phyloP scores from a whole-genome alignment of 129 eudicot genomes.

The Artemisia argyi region DNA sequence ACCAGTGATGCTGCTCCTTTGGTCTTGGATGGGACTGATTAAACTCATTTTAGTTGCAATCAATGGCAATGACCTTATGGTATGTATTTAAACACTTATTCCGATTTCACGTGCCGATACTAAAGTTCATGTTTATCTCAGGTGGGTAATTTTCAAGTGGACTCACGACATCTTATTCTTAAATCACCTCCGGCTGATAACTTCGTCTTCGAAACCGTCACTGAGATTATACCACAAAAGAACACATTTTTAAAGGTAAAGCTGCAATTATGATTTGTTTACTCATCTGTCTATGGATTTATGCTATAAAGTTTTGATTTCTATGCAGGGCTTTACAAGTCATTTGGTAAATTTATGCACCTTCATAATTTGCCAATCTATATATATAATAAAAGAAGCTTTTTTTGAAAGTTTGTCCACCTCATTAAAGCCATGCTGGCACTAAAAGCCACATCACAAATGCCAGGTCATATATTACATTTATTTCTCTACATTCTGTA shows the following conservation, averaged over 20 bases:
- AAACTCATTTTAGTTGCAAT: conserved; percentile 66
- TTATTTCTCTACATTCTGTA: no score
- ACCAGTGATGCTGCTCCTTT: conserved; percentile 67
- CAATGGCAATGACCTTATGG: conserved; percentile 66
- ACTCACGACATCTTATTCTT: conserved; percentile 65
- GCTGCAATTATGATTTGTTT: background rate
- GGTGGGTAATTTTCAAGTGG: conserved; percentile 66
- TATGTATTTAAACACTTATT: conserved; percentile 20
- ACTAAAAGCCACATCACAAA: no score
- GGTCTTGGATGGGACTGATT: conserved; percentile 77
- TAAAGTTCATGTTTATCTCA: conserved; percentile 24
- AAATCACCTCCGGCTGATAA: conserved; percentile 70
- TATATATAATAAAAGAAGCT: no score
- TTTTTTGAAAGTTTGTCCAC: no score
- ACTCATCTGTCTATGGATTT: background rate
- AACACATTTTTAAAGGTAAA: conserved; percentile 90
- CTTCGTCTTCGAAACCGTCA: conserved; percentile 69
- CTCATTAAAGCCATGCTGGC: no score
- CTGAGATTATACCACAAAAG: conserved; percentile 70
- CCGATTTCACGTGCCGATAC: background rate
- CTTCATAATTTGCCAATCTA: no score
- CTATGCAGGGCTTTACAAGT: conserved; percentile 89
- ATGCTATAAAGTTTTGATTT: conserved; percentile 5
- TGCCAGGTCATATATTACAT: no score
- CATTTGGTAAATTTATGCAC: no score